These are phyloP conservation scores for Uromyces viciae-fabae DNA, from an alignment of 1,284 basidiomycete genomes.

Conservation along the genomic window DNA sequence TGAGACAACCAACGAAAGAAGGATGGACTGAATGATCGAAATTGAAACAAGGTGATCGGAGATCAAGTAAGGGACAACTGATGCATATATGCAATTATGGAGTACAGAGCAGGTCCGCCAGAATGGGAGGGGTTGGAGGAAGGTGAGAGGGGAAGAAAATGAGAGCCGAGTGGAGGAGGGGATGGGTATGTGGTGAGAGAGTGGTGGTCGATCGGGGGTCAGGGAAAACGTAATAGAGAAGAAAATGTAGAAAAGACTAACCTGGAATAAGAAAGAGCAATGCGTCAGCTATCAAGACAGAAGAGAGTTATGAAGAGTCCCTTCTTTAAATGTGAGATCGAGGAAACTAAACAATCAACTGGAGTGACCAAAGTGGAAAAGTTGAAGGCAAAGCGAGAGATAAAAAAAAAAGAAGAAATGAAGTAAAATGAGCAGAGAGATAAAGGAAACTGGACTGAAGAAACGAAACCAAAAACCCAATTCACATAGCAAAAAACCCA, in stretches of 20 bases:
- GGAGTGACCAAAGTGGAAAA: background rate
- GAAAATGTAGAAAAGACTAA: constrained; percentile 53
- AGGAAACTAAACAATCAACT: background rate
- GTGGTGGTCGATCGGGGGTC: constrained; percentile 14
- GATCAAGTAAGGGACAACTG: constrained; percentile 54
- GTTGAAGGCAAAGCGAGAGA: constrained; percentile 17
- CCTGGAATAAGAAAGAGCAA: constrained; percentile 57
- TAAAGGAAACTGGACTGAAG: constrained; percentile 38
- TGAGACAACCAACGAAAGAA: constrained; percentile 6
- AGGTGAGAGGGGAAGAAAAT: constrained; percentile 53
- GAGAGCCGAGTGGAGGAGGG: background rate
- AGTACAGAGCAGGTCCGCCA: constrained; percentile 55
- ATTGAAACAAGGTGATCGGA: constrained; percentile 68
- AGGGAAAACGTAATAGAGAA: constrained; percentile 18
- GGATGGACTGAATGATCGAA: constrained; percentile 58
- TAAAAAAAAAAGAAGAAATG: constrained; percentile 25
- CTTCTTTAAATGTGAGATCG: background rate
- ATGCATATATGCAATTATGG: constrained; percentile 48
- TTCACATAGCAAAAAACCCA: constrained; percentile 19
- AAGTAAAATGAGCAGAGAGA: too few species aligned
- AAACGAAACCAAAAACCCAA: constrained; percentile 39
- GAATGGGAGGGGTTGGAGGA: constrained; percentile 51
- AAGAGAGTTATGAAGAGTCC: background rate
- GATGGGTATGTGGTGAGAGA: background rate
- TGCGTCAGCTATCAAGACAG: background rate